Conservation (phyloP, 106 monocot species). For the Agapanthus africanus region DNA sequence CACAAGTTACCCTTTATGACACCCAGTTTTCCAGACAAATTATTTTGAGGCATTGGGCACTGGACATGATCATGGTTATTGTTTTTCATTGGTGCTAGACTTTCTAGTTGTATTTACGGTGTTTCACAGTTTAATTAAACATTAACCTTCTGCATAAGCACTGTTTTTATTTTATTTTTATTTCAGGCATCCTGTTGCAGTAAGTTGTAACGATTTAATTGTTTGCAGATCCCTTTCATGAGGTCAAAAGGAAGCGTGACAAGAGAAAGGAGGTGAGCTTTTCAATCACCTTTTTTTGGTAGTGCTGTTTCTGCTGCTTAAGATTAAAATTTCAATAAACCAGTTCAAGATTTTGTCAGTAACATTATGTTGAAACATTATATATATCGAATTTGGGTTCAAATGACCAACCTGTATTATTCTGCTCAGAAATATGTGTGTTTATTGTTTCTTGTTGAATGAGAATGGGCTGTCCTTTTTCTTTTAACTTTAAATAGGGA, state of each 20-base stretch:
- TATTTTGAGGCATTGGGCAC: neutral
- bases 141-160: neutral
- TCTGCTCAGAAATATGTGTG: neutral
- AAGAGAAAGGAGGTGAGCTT: conserved; percentile 43
- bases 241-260: conserved; percentile 60
- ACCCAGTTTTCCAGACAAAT: neutral
- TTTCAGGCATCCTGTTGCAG: neutral
- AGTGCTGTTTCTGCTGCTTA: neutral
- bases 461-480: neutral
- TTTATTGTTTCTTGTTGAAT: neutral
- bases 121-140: neutral
- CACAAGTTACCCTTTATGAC: neutral
- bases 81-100: too few relatives aligned
- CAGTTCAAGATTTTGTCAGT: neutral
- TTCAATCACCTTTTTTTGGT: neutral
- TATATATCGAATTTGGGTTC: neutral
- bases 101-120: neutral
- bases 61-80: too few relatives aligned
- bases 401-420: neutral
- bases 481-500: neutral
- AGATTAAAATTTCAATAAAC: neutral
- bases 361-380: neutral
- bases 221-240: conserved; percentile 54
- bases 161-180: neutral
- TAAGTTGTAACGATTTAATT: neutral